A percentile compares a stretch with the other conserved stretches of the same genome.
Conservation (phyloP, 1,284 basidiomycete genomes). For the Taiwanofungus camphoratus region DNA sequence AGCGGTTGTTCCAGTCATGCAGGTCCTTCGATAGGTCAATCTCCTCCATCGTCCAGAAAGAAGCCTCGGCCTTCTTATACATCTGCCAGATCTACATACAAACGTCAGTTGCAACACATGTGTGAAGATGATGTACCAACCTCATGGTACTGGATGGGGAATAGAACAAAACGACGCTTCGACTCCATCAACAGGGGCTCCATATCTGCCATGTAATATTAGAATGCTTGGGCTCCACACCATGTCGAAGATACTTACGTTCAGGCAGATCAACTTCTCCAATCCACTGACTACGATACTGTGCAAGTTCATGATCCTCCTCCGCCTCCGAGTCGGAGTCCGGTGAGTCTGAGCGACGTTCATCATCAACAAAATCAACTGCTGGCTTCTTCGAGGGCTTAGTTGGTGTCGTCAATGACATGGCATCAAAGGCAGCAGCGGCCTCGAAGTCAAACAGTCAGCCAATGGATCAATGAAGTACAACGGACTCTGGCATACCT, state of each 20-base stretch:
- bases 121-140: slow-evolving; percentile 24
- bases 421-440: slow-evolving; percentile 34
- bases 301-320: slow-evolving; percentile 11
- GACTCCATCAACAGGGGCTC: slow-evolving; percentile 84
- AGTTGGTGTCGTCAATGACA: slow-evolving; percentile 31
- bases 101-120: neutral
- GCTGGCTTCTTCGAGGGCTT: slow-evolving; percentile 26
- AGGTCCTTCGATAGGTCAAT: slow-evolving; percentile 95
- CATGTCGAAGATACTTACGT: slow-evolving; percentile 17
- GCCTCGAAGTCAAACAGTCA: too few species aligned
- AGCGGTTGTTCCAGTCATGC: slow-evolving; percentile 89
- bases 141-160: slow-evolving; percentile 93
- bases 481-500: too few species aligned
- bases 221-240: slow-evolving; percentile 9
- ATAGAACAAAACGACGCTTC: slow-evolving; percentile 82
- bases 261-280: slow-evolving; percentile 29
- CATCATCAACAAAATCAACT: slow-evolving; percentile 28
- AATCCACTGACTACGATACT: slow-evolving; percentile 19
- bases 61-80: slow-evolving; percentile 91
- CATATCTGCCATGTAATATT: slow-evolving; percentile 40
- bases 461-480: too few species aligned
- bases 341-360: slow-evolving; percentile 31
- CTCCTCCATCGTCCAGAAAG: slow-evolving; percentile 98
- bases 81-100: slow-evolving; percentile 86
- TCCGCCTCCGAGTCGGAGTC: too few species aligned